phyloP scores from a whole-genome alignment of 805 yeast genomes.

The Saturnispora bothae region DNA sequence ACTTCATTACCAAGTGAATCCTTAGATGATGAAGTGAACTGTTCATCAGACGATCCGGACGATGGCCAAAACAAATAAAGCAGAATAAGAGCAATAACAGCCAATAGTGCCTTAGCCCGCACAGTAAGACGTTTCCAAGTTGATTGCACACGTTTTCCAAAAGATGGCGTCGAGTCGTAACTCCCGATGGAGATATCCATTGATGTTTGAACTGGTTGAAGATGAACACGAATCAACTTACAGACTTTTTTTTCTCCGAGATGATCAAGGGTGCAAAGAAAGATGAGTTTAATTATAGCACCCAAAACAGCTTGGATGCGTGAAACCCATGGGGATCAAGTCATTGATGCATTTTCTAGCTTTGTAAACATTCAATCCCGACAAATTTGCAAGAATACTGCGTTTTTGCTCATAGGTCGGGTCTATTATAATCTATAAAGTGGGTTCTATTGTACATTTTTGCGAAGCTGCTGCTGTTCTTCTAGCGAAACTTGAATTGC shows the following conservation, averaged over 20 bases:
- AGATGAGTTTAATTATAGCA: too few species aligned
- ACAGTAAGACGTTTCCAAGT: slow-evolving; percentile 1
- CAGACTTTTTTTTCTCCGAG: background rate
- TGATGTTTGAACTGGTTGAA: too few species aligned
- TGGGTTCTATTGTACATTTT: too few species aligned
- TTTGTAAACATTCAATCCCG: too few species aligned
- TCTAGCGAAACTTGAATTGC: slow-evolving; percentile 1
- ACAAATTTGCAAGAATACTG: too few species aligned
- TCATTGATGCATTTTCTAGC: too few species aligned
- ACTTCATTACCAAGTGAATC: background rate
- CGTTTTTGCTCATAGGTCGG: too few species aligned
- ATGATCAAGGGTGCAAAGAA: too few species aligned
- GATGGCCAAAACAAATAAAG: slow-evolving; percentile 6
- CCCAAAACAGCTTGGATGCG: too few species aligned
- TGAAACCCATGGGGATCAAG: too few species aligned
- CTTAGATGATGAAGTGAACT: background rate
- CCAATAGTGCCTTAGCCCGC: slow-evolving; percentile 2
- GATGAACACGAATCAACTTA: background rate
- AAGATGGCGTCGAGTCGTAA: slow-evolving; percentile 3
- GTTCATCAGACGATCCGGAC: background rate
- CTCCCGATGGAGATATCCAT: slow-evolving; percentile 8
- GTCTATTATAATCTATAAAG: too few species aligned
- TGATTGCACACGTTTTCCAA: background rate
- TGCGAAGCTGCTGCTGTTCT: slow-evolving; percentile 2
- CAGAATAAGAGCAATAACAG: background rate